These are phyloP conservation scores for Musa troglodytarum DNA, from an alignment of 176 grass and related monocot species.

Conservation along the genomic window DNA sequence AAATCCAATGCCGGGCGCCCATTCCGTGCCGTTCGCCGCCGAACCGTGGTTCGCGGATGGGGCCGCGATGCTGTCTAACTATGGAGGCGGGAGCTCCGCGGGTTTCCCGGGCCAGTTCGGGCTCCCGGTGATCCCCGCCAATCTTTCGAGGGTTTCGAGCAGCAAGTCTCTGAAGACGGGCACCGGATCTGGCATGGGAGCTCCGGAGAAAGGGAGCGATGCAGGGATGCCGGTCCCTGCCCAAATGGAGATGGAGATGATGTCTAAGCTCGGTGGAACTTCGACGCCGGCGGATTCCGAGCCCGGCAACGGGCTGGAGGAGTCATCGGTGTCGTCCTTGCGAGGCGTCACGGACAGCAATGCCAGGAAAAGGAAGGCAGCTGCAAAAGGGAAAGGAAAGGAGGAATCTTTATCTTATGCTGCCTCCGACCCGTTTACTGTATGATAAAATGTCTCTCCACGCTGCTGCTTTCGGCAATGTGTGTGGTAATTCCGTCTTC, in stretches of 20 bases:
- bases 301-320: slow-evolving; percentile 1
- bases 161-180: slow-evolving; percentile 37
- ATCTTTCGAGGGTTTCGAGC: slow-evolving; percentile 46
- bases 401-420: slow-evolving; percentile 18
- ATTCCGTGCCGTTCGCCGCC: not conserved
- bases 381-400: slow-evolving; percentile 37
- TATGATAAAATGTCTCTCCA: not conserved
- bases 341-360: slow-evolving; percentile 21
- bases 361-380: slow-evolving; percentile 43
- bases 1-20: not conserved
- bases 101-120: not conserved
- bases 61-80: not conserved
- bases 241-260: slow-evolving; percentile 8
- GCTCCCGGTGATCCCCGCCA: slow-evolving; percentile 4
- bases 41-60: too few relatives aligned
- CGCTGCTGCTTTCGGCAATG: not conserved
- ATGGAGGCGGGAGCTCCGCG: not conserved
- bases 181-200: not conserved
- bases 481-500: not conserved
- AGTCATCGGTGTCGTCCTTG: not conserved
- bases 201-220: not conserved
- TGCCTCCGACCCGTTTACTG: not conserved
- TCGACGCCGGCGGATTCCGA: slow-evolving; percentile 9
- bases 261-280: slow-evolving; percentile 4
- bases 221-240: not conserved